Conservation (phyloP, 257 asterid genomes). For the Jasminum sambac region DNA sequence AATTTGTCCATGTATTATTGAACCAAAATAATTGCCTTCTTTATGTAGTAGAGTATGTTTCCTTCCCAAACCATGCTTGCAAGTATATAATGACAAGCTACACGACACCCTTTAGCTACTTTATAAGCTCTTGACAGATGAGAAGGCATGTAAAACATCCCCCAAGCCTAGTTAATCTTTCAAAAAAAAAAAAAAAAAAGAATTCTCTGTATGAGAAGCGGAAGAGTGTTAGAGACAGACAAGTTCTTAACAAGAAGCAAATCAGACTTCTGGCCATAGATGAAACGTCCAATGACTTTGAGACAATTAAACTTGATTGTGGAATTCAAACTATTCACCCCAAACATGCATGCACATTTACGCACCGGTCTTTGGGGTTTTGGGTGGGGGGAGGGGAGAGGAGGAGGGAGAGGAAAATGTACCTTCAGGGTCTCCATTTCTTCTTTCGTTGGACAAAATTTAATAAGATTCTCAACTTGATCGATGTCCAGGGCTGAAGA, state of each 20-base stretch:
- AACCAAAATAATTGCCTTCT: background rate
- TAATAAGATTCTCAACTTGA: constrained; percentile 98
- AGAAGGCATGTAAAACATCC: background rate
- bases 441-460: constrained; percentile 95
- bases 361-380: no score
- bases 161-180: background rate
- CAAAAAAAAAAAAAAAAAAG: background rate
- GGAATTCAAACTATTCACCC: constrained; percentile 3
- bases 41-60: background rate
- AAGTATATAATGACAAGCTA: background rate
- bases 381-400: background rate
- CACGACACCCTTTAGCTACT: background rate
- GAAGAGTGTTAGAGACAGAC: background rate
- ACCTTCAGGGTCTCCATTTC: constrained; percentile 98
- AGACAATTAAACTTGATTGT: background rate
- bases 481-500: constrained; percentile 91
- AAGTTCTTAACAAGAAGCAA: background rate
- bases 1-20: background rate
- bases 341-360: constrained; percentile 10
- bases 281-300: background rate
- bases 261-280: background rate
- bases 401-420: constrained; percentile 7
- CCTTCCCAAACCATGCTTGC: background rate
- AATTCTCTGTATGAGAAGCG: background rate
- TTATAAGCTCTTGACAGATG: background rate